Conservation (phyloP, 768 basidiomycete species). For the Russula earlei region DNA sequence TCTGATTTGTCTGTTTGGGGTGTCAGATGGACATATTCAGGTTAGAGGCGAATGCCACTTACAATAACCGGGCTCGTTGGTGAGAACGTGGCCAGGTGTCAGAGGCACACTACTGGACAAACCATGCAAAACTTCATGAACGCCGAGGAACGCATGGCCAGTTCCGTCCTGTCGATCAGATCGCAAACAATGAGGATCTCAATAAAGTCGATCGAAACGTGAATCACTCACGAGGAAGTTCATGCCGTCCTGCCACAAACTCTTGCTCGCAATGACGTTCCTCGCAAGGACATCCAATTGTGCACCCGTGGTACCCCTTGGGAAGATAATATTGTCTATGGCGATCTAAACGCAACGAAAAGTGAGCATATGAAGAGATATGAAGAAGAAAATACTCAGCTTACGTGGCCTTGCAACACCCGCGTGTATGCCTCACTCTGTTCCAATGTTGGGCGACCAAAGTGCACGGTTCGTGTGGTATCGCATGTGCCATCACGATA, state of each 20-base stretch:
- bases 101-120: conserved; percentile 65
- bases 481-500: no score
- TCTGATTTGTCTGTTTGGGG: conserved; percentile 54
- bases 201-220: conserved; percentile 24
- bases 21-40: neutral
- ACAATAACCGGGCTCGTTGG: no score
- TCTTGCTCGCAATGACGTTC: no score
- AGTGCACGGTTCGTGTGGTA: no score
- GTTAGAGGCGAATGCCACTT: no score
- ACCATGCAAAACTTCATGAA: conserved; percentile 77
- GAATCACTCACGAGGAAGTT: no score
- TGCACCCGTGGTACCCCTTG: no score
- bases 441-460: no score
- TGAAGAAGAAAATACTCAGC: conserved; percentile 30
- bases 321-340: no score
- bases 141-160: conserved; percentile 81
- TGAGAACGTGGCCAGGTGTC: conserved; percentile 80
- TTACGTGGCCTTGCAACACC: conserved; percentile 91
- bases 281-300: no score
- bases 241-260: no score
- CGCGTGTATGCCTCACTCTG: conserved; percentile 88
- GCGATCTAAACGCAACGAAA: no score
- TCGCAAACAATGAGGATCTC: conserved; percentile 1
- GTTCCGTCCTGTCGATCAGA: conserved; percentile 61
- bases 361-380: conserved; percentile 12